Base-by-base conservation (phyloP, 305 asterid genomes). In the Rubia tinctorum region DNA sequence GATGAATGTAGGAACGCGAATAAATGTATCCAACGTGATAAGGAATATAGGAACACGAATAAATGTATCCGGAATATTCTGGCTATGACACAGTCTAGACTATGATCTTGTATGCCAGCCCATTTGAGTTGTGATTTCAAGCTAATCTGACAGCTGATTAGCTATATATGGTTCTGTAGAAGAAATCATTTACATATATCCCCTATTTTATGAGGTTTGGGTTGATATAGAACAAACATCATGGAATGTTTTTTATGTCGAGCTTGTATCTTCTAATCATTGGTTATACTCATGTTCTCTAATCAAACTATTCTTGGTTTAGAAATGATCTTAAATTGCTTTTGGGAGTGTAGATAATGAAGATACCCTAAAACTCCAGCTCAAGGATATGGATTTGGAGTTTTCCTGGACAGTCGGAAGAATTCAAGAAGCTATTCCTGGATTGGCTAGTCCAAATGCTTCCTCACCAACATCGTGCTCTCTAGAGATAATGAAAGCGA, bases 401-500 rank as follows among this genome's bases (percentile, higher is more conserved):
- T 85, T 92, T 80, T 86, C 96, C 65, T 95, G 99, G 99, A 86
- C 95, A 47, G 83, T 90, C 77, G 92, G 82, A 81, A 92, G 82
- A 84, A 83, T 95, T 69, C 86, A 78, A 83, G 96, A 89, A 83
- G 88, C 81, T 80, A 83, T 95, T 69, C 93, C 93, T 14, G 89
- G 86, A 65, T 70, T 81, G 76, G 92, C 87, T 49, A 77, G 73
- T 78, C 47, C n/a, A 71, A 71, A 59, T 71, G 85, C 84, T 63
- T 83, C 91, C 66, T 83, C 93, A 59, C 95, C 96, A 58, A 78
- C 89, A 37, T 76, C 98, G 51, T 92, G 95, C 83, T 90, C 98
- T 10, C 78, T 85, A 23, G 98, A 92, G 82, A 83, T 84, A 43
- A 66, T 84, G 25, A 90, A 90, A 80, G 89, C 89, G 73, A 87